Base-by-base conservation (phyloP, 352 stramenopile species). In the Pythium dissotocum region DNA sequence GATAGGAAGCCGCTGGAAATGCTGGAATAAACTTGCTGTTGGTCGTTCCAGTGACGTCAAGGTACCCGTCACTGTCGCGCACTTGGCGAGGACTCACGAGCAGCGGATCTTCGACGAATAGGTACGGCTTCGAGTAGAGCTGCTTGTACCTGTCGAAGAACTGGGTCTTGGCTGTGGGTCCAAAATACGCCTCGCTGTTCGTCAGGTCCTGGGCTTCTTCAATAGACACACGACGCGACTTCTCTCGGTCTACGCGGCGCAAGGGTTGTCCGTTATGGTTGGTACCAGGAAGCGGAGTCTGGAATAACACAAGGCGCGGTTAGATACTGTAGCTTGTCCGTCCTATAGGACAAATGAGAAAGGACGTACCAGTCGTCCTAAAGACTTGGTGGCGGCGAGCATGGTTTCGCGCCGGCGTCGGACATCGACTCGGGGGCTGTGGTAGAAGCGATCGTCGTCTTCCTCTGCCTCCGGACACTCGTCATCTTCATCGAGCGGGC, bases 81-180 rank as follows among this genome's bases (percentile, higher is more conserved):
- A 69, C 54, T 26, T 44, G 46, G n/a, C 64, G 55, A 24, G 51
- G 57, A 33, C 24, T 63, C 42, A 59, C 36, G 26, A 32, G 72
- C 46, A 63, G 36, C 4, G 67, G 52, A 12, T 67, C 59, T 12
- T 80, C 77, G 21, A 88, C 73, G 38, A 89, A 92, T 26, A 92
- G 59, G 63, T 89, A 90, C 21, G 82, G 82, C n/a, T 83, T 78
- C 0, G 77, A 82, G 54, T 87, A 79, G 40, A 94, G 33, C 36
- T 88, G 73, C 1, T 71, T 76, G 68, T 94, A 94, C 62, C 82
- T 73, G 6, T 71, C 70, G 61, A 84, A 94, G 64, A 94, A 94
- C 13, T 75, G 58, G 9, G 73, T 56, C 49, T 83, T 86, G 18
- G 86, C 83, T 1, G 58, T 69, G 0, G 76, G 76, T 26, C 86